phyloP scores from a whole-genome alignment of 768 basidiomycete genomes.

The Leccinellum rugosiceps region DNA sequence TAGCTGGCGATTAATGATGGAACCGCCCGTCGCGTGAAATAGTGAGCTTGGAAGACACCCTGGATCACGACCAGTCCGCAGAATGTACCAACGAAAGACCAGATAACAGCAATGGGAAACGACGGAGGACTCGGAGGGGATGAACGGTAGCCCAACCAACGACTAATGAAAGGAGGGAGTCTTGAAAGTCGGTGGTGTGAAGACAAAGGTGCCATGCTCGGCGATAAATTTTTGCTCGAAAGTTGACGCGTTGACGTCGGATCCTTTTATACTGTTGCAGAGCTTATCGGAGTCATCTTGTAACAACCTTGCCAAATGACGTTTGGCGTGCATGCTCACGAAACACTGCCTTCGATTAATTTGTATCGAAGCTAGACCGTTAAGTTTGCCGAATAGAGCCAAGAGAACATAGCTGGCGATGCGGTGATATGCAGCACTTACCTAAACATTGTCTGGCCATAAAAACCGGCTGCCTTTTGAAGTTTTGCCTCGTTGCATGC shows the following conservation, averaged over 20 bases:
- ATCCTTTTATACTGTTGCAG: neutral
- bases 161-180: constrained; percentile 3
- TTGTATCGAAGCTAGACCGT: neutral
- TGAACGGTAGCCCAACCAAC: constrained; percentile 13
- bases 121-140: constrained; percentile 7
- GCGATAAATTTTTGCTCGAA: neutral
- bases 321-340: neutral
- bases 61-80: constrained; percentile 48
- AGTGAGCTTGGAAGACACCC: constrained; percentile 46
- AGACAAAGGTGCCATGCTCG: neutral
- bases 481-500: neutral
- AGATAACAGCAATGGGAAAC: constrained; percentile 17
- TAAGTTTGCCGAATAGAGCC: neutral
- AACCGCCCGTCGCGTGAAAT: constrained; percentile 44
- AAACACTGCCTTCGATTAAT: neutral
- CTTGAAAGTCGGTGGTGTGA: neutral
- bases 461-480: neutral
- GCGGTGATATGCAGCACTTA: neutral
- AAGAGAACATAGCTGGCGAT: neutral
- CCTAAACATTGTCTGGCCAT: neutral
- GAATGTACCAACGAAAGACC: constrained; percentile 54
- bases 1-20: constrained; percentile 16
- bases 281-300: neutral
- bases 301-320: neutral
- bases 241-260: too few relatives aligned